phyloP scores from a whole-genome alignment of 306 rosid genomes.

The Hippophae gyantsensis region DNA sequence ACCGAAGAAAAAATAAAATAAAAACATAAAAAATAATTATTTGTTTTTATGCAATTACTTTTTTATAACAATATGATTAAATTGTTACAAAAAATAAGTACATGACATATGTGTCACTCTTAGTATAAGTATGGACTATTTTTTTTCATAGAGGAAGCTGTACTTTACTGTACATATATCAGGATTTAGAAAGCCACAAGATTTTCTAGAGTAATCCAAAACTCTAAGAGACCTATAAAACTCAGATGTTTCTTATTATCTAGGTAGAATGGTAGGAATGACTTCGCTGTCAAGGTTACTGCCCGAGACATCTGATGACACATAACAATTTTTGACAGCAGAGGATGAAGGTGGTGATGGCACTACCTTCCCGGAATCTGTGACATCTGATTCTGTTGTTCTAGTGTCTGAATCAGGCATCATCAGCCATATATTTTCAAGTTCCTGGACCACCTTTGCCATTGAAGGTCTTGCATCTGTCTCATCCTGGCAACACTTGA shows the following conservation, averaged over 20 bases:
- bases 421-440: constrained; percentile 57
- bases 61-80: too few species aligned
- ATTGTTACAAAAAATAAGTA: too few species aligned
- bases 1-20: too few species aligned
- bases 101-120: too few species aligned
- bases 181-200: too few species aligned
- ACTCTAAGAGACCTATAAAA: neutral
- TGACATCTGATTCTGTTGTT: constrained; percentile 13
- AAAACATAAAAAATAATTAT: too few species aligned
- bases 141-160: too few species aligned
- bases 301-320: constrained; percentile 61
- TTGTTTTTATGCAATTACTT: too few species aligned
- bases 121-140: too few species aligned
- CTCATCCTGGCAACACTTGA: constrained; percentile 62
- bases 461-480: constrained; percentile 74
- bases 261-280: constrained; percentile 70
- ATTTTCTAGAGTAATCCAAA: neutral
- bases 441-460: constrained; percentile 76
- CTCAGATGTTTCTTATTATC: constrained; percentile 33
- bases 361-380: constrained; percentile 32
- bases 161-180: too few species aligned
- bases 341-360: constrained; percentile 53
- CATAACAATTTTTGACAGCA: constrained; percentile 31
- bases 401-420: constrained; percentile 50
- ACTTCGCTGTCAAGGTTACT: constrained; percentile 80